A percentile compares a stretch with the other conserved stretches of the same genome.
phyloP scores from a whole-genome alignment of 2,329 filamentous ascomycete species.

The Rasamsonia emersonii region DNA sequence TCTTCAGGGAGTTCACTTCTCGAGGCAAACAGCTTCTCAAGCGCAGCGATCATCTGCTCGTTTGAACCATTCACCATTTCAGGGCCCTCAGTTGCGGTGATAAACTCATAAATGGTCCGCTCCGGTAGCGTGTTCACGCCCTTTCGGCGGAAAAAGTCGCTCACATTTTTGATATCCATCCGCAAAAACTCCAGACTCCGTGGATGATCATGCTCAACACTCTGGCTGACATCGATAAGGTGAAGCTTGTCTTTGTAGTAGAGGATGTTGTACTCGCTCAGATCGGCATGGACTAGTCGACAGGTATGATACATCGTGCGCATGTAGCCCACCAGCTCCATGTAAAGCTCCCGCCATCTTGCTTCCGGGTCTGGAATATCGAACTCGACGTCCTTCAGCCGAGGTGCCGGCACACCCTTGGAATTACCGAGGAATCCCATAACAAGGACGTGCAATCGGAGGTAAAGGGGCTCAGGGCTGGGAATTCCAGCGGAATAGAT shows the following conservation, averaged over 20 bases:
- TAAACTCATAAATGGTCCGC: slow-evolving; percentile 73
- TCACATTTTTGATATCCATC: slow-evolving; percentile 97
- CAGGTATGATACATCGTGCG: slow-evolving; percentile 88
- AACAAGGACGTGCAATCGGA: slow-evolving; percentile 88
- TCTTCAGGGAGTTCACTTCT: slow-evolving; percentile 42
- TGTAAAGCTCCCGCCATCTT: slow-evolving; percentile 70
- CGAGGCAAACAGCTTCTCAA: slow-evolving; percentile 60
- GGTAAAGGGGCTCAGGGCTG: slow-evolving; percentile 77
- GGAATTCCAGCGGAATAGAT: slow-evolving; percentile 78
- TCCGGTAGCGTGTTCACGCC: slow-evolving; percentile 75
- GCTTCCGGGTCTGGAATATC: slow-evolving; percentile 57
- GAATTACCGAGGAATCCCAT: slow-evolving; percentile 89
- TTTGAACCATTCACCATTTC: slow-evolving; percentile 26
- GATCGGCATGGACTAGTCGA: slow-evolving; percentile 84
- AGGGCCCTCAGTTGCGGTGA: slow-evolving; percentile 54
- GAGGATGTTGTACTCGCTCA: slow-evolving; percentile 96
- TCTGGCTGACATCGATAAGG: slow-evolving; percentile 96
- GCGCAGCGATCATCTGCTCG: slow-evolving; percentile 49
- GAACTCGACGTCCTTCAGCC: slow-evolving; percentile 78
- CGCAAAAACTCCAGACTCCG: slow-evolving; percentile 85
- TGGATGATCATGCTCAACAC: slow-evolving; percentile 93
- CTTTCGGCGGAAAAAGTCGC: slow-evolving; percentile 82
- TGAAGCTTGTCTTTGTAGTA: slow-evolving; percentile 76
- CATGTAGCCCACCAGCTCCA: slow-evolving; percentile 81
- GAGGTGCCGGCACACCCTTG: slow-evolving; percentile 79